Base-by-base conservation (phyloP, 441 rosid genomes). In the Gossypium davidsonii region DNA sequence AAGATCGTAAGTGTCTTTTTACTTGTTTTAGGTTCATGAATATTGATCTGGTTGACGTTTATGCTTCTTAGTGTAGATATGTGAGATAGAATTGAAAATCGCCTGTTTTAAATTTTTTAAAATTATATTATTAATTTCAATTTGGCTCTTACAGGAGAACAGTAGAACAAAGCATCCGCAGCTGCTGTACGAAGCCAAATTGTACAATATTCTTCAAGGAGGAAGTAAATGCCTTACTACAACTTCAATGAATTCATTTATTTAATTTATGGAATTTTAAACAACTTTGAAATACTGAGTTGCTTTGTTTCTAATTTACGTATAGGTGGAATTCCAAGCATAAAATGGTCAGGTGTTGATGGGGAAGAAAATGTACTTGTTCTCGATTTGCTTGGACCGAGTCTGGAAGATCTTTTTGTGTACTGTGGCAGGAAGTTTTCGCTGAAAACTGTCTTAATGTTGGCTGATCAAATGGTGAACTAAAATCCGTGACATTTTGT, bases 401-500 rank as follows among this genome's bases (percentile, higher is more conserved):
- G 91, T 84, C 89, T 89, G 11, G 92, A 89, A 78, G 92, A 89
- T 79, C 70, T 89, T 0, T 86, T 88, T 60, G 90, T 80, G 25
- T 88, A 89, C 63, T 89, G 92, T 72, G 87, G 90, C 74, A 85
- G 94, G 68, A 89, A 86, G 77, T 86, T 89, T 77, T 83, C 89
- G 4, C 79, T 87, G 70, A 89, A 89, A 78, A 88, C 90, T 1
- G 94, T 89, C 48, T 61, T 89, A 65, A 72, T 88, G 78, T 78
- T 89, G 81, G 92, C 94, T 73, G 92, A 86, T 34, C 92, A 88
- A 77, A 85, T 89, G 91, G 91, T 89, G 79, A 23, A 59, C 28
- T 12, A n/a, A 53, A 21, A 26, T 37, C 57, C n/a, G 0, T 20
- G 46, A 21, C 10, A 46, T 56, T 21, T 28, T 28, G 6, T 46